Evolutionary conservation across 228 moss, liverwort and hornwort species (phyloP).

Genomic region (Sphagnum fallax): DNA sequence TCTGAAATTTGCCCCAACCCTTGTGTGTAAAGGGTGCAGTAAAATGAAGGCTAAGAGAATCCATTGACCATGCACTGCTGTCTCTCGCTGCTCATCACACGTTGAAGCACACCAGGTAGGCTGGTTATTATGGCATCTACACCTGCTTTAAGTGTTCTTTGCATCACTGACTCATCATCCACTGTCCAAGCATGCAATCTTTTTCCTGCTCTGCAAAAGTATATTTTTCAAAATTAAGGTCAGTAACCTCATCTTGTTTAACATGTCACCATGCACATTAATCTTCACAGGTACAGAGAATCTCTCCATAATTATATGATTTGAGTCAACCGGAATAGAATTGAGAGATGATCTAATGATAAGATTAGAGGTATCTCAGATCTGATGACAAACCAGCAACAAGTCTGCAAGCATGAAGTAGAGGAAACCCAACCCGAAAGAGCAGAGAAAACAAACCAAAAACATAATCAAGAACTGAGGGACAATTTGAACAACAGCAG

Average conservation of each 20-base stretch:
- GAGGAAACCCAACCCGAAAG: too few species aligned
- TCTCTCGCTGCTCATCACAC: constrained; percentile 60
- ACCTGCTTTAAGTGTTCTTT: constrained; percentile 61
- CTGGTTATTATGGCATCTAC: constrained; percentile 84
- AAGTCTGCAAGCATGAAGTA: neutral
- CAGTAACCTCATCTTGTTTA: neutral
- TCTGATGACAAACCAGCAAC: neutral
- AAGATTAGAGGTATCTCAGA: neutral
- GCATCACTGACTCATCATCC: constrained; percentile 61
- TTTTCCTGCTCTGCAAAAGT: constrained; percentile 49
- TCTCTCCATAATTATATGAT: too few species aligned
- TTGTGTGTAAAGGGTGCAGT: neutral
- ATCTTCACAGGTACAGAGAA: too few species aligned
- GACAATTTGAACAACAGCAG: too few species aligned
- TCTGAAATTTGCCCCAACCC: too few species aligned
- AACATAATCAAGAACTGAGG: too few species aligned
- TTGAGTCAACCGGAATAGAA: too few species aligned
- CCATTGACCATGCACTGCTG: constrained; percentile 59
- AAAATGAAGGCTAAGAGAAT: constrained; percentile 20
- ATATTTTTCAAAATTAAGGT: neutral
- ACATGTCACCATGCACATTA: neutral
- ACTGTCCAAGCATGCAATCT: constrained; percentile 82
- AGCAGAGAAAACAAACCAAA: too few species aligned
- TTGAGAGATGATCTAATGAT: too few species aligned
- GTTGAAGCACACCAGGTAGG: constrained; percentile 62